Percentiles rank a stretch among this genome's conserved stretches.
These are phyloP conservation scores for Stevia rebaudiana DNA, from an alignment of 140 eudicot species.

Conservation along the genomic window DNA sequence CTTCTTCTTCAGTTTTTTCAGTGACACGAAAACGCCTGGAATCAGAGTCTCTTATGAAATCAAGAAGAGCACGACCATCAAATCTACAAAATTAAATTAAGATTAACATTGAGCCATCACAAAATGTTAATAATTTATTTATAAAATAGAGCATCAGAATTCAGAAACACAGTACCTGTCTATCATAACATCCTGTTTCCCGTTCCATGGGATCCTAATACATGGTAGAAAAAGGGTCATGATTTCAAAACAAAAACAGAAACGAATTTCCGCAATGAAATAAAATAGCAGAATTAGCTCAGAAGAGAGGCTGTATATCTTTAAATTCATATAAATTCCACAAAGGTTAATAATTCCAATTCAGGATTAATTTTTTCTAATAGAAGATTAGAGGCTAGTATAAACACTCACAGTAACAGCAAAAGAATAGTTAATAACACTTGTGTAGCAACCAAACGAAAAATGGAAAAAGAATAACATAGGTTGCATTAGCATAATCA, in stretches of 20 bases:
- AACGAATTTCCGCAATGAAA: not conserved
- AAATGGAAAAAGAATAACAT: not conserved
- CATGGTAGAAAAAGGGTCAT: conserved; percentile 14
- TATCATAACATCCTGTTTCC: conserved; percentile 81
- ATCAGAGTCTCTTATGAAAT: conserved; percentile 80
- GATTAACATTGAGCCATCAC: conserved; percentile 9
- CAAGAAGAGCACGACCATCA: conserved; percentile 99
- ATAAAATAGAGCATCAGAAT: not conserved
- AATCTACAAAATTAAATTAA: conserved; percentile 45
- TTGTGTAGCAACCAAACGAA: not conserved
- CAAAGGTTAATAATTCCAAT: not conserved
- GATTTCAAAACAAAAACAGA: not conserved
- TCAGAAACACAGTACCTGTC: conserved; percentile 81
- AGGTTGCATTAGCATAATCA: not conserved
- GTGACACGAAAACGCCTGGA: conserved; percentile 55
- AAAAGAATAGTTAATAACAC: not conserved
- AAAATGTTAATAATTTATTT: not conserved
- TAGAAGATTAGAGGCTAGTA: not conserved
- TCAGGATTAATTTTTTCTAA: not conserved
- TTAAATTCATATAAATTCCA: conserved; percentile 9
- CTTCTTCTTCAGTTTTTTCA: conserved; percentile 92
- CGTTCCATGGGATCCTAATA: conserved; percentile 96
- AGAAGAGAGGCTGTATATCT: conserved; percentile 7
- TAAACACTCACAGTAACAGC: conserved; percentile 1
- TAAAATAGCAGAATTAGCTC: not conserved